phyloP scores from a whole-genome alignment of 192 early-diverging fungal species.

The Backusella circina region DNA sequence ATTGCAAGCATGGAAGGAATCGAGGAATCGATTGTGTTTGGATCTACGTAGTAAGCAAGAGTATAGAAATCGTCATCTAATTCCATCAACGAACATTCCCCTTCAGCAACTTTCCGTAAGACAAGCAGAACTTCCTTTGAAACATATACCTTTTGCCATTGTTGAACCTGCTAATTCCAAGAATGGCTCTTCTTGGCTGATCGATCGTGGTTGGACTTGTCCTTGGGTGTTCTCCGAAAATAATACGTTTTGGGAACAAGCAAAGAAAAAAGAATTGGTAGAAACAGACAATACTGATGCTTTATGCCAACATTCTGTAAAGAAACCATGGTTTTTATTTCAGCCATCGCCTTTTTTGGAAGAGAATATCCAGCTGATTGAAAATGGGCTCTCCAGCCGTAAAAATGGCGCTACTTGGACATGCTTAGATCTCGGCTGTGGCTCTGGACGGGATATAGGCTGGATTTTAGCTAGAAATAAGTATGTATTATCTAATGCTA shows the following conservation, averaged over 20 bases:
- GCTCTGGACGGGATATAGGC: conserved; percentile 32
- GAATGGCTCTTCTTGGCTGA: conserved; percentile 15
- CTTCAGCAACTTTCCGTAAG: conserved; percentile 12
- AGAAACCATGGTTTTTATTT: conserved; percentile 24
- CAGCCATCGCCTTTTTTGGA: conserved; percentile 31
- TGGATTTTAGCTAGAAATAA: conserved; percentile 30
- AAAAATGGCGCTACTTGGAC: not conserved
- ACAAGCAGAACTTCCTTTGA: conserved; percentile 36
- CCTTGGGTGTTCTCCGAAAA: conserved; percentile 27
- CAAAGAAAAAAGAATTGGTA: not conserved
- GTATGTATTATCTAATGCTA: not conserved
- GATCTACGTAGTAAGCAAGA: conserved; percentile 25
- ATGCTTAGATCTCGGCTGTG: conserved; percentile 41
- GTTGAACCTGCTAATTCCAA: conserved; percentile 18
- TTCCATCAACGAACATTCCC: conserved; percentile 40
- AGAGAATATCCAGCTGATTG: conserved; percentile 20
- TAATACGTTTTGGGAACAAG: conserved; percentile 5
- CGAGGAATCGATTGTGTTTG: conserved; percentile 20
- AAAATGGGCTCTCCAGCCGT: conserved; percentile 1
- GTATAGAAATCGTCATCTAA: conserved; percentile 15
- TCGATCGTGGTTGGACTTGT: conserved; percentile 32
- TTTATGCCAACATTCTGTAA: not conserved
- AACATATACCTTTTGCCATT: conserved; percentile 36
- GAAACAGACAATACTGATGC: not conserved
- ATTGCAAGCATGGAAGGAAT: conserved; percentile 18